A percentile compares a stretch with the other conserved stretches of the same genome.
Evolutionary conservation across 495 filamentous ascomycete genomes (phyloP).

Genomic region (Choiromyces venosus): DNA sequence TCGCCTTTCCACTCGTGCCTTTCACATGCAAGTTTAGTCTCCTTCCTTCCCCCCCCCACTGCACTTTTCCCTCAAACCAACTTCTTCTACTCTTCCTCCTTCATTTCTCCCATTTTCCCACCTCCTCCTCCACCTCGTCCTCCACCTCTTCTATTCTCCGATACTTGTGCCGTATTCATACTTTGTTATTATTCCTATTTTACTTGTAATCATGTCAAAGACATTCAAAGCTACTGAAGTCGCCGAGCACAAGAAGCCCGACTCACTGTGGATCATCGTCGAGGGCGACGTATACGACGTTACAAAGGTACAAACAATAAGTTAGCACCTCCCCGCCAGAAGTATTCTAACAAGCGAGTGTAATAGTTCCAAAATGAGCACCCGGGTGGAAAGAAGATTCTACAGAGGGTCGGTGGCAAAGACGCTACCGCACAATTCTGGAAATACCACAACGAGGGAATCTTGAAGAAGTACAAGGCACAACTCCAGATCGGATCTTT

Average conservation of each 20-base stretch:
- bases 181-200: not conserved
- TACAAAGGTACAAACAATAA: constrained; percentile 73
- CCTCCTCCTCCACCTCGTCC: constrained; percentile 4
- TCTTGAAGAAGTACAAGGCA: constrained; percentile 91
- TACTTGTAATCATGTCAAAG: constrained; percentile 68
- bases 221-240: constrained; percentile 79
- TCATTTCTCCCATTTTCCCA: not conserved
- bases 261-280: constrained; percentile 82
- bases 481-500: constrained; percentile 85
- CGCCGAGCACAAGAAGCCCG: constrained; percentile 78
- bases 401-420: constrained; percentile 88
- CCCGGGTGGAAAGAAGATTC: constrained; percentile 92
- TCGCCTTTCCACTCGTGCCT: not conserved
- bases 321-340: constrained; percentile 25
- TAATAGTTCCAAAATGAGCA: constrained; percentile 35
- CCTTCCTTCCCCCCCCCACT: constrained; percentile 14
- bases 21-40: not conserved
- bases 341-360: constrained; percentile 7
- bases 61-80: constrained; percentile 16
- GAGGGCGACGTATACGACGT: constrained; percentile 97
- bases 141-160: constrained; percentile 1
- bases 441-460: constrained; percentile 96
- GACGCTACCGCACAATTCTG: constrained; percentile 98
- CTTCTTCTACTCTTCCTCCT: not conserved
- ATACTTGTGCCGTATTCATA: constrained; percentile 3